Base-by-base conservation (phyloP, 1,139 yeast species). In the Blastobotrys malaysiensis region DNA sequence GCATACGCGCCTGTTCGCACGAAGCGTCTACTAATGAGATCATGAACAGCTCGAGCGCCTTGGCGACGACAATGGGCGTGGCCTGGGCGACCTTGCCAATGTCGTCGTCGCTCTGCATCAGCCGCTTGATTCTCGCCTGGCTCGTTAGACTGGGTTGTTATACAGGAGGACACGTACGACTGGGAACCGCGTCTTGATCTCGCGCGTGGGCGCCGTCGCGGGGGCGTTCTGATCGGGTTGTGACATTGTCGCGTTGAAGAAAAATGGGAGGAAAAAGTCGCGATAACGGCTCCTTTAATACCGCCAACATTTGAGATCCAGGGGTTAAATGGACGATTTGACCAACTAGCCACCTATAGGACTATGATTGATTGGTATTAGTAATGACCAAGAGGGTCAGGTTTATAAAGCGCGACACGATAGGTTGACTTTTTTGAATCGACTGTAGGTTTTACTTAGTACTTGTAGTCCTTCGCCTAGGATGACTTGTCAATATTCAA, bases 31-130 rank as follows among this genome's bases (percentile, higher is more conserved):
- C 96, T 57, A 95, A 77, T 56, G 93, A 82, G 54, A 96, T 90
- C 81, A 93, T 83, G 68, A 93, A 93, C 58, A 89, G 81, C 72
- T 93, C 99, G 54, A 93, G 77, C 0, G 98, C 97, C 60, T 97
- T 80, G 9, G 99, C 97, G 11, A 93, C 97, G 27, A 91, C 91
- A 21, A 93, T 86, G 0, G 99, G 99, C 2, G 99, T 93, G 3
- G 97, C 98, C 69, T 91, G 98, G 9, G 99, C 97, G 14, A 95
- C 99, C 70, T 93, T 93, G 45, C 99, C 99, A 50, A 93, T 91
- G 62, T 93, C 99, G 63, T 93, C 99, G 70, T 93, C 99, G 51
- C 96, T 86, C 69, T 93, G 99, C 97, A 93, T 91, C 56, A 93
- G 82, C 66, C 95, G 88, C 74, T 93, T 93, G 68, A 93, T 91